Evolutionary conservation across 345 rosid genomes (phyloP).

Genomic region (Salix koriyanagi): DNA sequence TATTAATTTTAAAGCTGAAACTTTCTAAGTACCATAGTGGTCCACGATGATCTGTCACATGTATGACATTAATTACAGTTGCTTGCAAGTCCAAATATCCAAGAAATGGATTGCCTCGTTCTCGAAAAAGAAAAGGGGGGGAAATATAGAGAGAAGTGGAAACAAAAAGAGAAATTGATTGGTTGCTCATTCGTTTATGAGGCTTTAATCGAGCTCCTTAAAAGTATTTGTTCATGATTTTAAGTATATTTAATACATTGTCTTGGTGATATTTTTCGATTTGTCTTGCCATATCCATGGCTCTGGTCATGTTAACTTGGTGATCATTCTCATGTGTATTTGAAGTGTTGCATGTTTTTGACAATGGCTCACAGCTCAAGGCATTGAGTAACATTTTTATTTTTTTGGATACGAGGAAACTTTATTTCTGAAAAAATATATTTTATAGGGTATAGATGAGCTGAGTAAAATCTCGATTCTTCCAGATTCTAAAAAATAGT

Average conservation of each 20-base stretch:
- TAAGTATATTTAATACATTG: background rate
- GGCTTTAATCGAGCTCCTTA: background rate
- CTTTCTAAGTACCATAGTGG: background rate
- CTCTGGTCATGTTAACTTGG: background rate
- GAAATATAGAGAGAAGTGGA: too few relatives aligned
- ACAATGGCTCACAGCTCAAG: background rate
- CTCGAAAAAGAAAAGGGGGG: too few relatives aligned
- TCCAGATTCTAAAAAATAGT: too few relatives aligned
- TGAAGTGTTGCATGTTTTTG: background rate
- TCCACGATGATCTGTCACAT: background rate
- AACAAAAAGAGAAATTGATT: too few relatives aligned
- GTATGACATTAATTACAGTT: background rate
- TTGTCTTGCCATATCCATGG: background rate
- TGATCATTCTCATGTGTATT: background rate
- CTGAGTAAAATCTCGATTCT: too few relatives aligned
- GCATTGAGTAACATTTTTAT: background rate
- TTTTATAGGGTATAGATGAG: fast-evolving
- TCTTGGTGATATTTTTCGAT: background rate
- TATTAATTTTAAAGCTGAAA: too few relatives aligned
- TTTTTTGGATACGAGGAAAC: too few relatives aligned
- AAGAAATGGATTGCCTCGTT: background rate
- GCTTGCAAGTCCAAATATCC: background rate
- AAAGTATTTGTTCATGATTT: background rate
- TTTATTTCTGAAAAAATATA: too few relatives aligned
- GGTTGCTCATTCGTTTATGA: background rate